A percentile compares a stretch with the other conserved stretches of the same genome.
phyloP scores from a whole-genome alignment of 2,329 filamentous ascomycete genomes.

The Metarhizium brunneum region DNA sequence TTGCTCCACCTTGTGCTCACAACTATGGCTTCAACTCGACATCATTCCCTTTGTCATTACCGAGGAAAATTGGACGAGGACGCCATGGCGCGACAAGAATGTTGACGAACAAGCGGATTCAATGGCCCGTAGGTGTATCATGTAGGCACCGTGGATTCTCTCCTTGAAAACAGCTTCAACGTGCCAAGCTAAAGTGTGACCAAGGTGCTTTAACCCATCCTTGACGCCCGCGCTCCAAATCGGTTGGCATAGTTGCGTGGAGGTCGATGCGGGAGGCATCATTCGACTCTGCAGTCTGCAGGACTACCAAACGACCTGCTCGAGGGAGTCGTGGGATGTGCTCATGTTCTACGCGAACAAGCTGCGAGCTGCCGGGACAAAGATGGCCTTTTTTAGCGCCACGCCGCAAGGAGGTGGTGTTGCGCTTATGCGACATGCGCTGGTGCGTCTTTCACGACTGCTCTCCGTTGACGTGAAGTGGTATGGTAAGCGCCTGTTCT shows the following conservation, averaged over 20 bases:
- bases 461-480: constrained; percentile 63
- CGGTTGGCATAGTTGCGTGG: constrained; percentile 57
- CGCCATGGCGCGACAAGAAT: constrained; percentile 44
- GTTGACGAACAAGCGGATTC: constrained; percentile 76
- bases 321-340: constrained; percentile 53
- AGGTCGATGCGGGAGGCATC: constrained; percentile 59
- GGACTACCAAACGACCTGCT: constrained; percentile 53
- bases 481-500: constrained; percentile 47
- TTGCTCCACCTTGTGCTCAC: constrained; percentile 39
- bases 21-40: background rate
- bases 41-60: background rate
- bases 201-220: constrained; percentile 59
- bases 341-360: constrained; percentile 53
- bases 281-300: constrained; percentile 48
- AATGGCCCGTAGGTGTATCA: constrained; percentile 69
- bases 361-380: constrained; percentile 54
- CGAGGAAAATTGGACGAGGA: constrained; percentile 29
- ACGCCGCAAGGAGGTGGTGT: constrained; percentile 79
- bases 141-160: constrained; percentile 30
- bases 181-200: constrained; percentile 17
- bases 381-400: constrained; percentile 70
- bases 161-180: no score
- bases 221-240: constrained; percentile 60
- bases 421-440: constrained; percentile 70
- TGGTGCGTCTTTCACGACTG: constrained; percentile 60